Evolutionary conservation across 2,329 filamentous ascomycete species (phyloP), one percentile per base, ranked within the genome.

Genomic region (Gaeumannomyces tritici): DNA sequence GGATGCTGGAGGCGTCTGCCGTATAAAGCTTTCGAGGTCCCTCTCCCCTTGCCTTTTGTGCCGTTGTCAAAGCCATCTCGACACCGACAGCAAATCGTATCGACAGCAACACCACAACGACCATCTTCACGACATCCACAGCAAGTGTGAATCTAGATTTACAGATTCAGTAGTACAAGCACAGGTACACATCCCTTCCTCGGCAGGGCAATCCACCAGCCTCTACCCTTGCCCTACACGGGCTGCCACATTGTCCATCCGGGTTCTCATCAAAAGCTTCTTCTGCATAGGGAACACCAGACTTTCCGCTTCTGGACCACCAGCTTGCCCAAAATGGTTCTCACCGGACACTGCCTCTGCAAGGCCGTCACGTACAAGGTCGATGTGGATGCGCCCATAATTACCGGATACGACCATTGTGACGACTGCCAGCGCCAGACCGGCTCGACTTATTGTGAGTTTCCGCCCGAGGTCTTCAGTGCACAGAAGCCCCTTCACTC

Each of bases 351-450:
- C 80, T 89, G 86, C 73, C 85, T 89, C 66, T 89, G 86, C 81
- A 86, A 86, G 73, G 81, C 83, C 69, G 83, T 89, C 75, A 89
- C 87, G 71, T 92, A 91, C 80, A 80, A 80, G 71, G 77, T 74
- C 60, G 79, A 81, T 72, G 73, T 81, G 64, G 80, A 83, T 29
- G 75, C 73, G 59, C 80, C 81, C 61, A 70, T 82, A 62, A 56
- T 82, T 73, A 83, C 83, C 61, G 86, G 82, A 66, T 89, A 89
- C 73, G 88, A 89, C 71, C 86, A 89, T 78, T 89, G 86, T 70
- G 86, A 89, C 70, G 86, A 89, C 75, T 89, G 86, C 80, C 86
- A 89, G 75, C 85, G 86, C 70, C 86, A 89, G 76, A 82, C 76
- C 60, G 86, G 86, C 66, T 88, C 85, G 24, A 88, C 86, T 63